Conservation (phyloP, 768 basidiomycete genomes). For the Lyophyllum semitale region DNA sequence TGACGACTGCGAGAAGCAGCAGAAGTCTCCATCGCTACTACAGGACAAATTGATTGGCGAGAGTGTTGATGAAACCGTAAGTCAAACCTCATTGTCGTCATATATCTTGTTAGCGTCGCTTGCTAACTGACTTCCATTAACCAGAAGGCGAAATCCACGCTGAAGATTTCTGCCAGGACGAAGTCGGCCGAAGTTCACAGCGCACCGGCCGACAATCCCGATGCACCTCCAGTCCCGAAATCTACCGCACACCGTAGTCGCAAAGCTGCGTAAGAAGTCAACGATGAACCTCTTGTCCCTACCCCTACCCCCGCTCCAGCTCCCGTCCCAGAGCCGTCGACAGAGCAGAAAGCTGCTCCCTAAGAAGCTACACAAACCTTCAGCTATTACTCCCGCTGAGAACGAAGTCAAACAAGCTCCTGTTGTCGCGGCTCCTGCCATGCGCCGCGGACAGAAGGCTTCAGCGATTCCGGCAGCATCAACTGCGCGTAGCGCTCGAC, state of each 20-base stretch:
- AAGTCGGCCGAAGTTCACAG: background rate
- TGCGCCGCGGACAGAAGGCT: slow-evolving; percentile 8
- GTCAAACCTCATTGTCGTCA: background rate
- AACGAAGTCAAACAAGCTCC: background rate
- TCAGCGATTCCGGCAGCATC: slow-evolving; percentile 1
- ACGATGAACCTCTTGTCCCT: background rate
- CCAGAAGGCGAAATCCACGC: slow-evolving; percentile 6
- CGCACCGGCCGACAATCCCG: background rate
- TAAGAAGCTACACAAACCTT: slow-evolving; percentile 23
- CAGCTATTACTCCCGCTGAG: slow-evolving; percentile 3
- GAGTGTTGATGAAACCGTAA: background rate
- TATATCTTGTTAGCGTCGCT: background rate
- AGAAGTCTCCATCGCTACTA: background rate
- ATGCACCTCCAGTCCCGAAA: background rate
- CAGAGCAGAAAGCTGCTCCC: slow-evolving; percentile 10
- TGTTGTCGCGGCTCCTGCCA: background rate
- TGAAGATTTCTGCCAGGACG: slow-evolving; percentile 1
- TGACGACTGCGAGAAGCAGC: slow-evolving; percentile 7
- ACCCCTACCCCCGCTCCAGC: slow-evolving; percentile 1
- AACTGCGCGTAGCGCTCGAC: background rate
- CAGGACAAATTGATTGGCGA: background rate
- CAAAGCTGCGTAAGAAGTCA: slow-evolving; percentile 17
- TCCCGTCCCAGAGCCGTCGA: slow-evolving; percentile 9
- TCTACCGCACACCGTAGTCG: slow-evolving; percentile 1
- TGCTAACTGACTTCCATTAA: background rate